phyloP scores from a whole-genome alignment of 805 yeast species.

The Blastobotrys muscicola region DNA sequence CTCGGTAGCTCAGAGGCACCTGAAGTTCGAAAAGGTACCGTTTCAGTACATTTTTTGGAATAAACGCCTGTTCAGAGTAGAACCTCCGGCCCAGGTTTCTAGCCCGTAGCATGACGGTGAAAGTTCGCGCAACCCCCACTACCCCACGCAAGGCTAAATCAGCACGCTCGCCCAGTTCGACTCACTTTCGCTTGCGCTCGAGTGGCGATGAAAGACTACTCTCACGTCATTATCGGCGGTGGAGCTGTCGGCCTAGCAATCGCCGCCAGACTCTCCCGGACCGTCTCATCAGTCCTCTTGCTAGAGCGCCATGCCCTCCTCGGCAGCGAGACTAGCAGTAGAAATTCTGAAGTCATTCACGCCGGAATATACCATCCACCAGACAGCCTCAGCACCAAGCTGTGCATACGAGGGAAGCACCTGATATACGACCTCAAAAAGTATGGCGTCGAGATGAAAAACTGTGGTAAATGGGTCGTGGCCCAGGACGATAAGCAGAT shows the following conservation, averaged over 20 bases:
- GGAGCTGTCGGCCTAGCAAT: constrained; percentile 80
- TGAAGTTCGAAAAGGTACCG: constrained; percentile 19
- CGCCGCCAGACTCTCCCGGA: constrained; percentile 54
- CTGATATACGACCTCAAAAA: constrained; percentile 43
- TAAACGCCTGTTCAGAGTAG: background rate
- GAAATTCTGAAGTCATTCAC: constrained; percentile 89
- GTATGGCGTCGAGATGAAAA: constrained; percentile 46
- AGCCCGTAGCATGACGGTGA: background rate
- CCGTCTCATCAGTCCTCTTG: constrained; percentile 44
- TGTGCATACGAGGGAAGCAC: constrained; percentile 70
- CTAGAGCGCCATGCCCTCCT: constrained; percentile 56
- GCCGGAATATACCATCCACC: constrained; percentile 80
- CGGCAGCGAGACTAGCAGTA: constrained; percentile 78
- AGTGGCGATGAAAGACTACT: constrained; percentile 35
- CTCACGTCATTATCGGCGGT: constrained; percentile 72
- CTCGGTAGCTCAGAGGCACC: constrained; percentile 19
- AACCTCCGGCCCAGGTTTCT: background rate
- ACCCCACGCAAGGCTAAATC: background rate
- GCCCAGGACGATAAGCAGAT: constrained; percentile 65
- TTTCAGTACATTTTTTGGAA: constrained; percentile 13
- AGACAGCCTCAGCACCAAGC: constrained; percentile 51
- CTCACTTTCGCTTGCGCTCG: background rate
- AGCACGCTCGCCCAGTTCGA: background rate
- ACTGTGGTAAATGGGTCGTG: constrained; percentile 75
- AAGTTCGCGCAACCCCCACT: background rate